Percentiles rank a stretch among this genome's conserved stretches.
Conservation (phyloP, 768 basidiomycete species). For the Collybiopsis confluens region DNA sequence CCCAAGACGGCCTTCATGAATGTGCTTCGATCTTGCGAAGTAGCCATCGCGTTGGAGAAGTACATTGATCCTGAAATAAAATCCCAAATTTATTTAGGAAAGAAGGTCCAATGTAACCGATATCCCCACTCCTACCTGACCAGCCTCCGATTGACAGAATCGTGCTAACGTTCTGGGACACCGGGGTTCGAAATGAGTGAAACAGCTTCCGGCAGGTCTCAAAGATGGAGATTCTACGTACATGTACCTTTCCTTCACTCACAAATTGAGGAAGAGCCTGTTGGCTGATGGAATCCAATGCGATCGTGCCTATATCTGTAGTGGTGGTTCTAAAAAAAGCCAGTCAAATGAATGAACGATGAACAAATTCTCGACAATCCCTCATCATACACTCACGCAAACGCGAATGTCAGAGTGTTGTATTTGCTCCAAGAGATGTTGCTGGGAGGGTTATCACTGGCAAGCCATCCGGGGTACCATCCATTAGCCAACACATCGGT, state of each 20-base stretch:
- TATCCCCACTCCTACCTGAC: conserved; percentile 50
- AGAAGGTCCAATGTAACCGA: no score
- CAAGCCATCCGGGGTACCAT: conserved; percentile 57
- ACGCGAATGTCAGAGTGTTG: conserved; percentile 42
- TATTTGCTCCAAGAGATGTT: conserved; percentile 54
- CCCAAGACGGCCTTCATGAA: conserved; percentile 52
- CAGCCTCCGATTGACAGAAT: conserved; percentile 7
- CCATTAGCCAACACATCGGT: conserved; percentile 41
- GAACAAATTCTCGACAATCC: no score
- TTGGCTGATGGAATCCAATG: conserved; percentile 6
- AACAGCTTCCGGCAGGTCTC: background rate
- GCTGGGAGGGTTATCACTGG: conserved; percentile 31
- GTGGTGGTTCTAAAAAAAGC: background rate
- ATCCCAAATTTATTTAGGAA: no score
- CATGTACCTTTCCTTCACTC: conserved; percentile 4
- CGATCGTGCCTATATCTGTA: conserved; percentile 2
- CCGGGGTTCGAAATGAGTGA: background rate
- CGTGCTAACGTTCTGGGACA: background rate
- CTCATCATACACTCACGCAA: conserved; percentile 35
- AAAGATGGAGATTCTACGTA: background rate
- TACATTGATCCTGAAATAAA: conserved; percentile 60
- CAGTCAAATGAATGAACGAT: no score
- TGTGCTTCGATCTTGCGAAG: conserved; percentile 47
- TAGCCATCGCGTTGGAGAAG: conserved; percentile 58
- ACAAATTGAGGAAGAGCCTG: conserved; percentile 10